These are phyloP conservation scores for Ganoderma multipileum DNA, from an alignment of 1,284 basidiomycete species.

Conservation along the genomic window DNA sequence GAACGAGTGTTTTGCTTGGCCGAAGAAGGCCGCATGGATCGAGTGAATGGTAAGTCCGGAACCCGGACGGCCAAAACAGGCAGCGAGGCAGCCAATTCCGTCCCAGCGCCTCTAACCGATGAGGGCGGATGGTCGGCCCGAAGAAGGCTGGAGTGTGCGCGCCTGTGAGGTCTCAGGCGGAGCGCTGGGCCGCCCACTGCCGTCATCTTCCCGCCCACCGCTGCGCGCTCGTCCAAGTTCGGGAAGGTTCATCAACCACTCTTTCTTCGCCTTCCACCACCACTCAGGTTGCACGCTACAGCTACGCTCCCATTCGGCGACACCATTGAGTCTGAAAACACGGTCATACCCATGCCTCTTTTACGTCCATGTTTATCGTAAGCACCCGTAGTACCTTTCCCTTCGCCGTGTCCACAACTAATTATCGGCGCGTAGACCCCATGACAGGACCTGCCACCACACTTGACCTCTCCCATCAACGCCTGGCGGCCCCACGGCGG, in stretches of 20 bases:
- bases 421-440: neutral
- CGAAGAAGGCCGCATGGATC: neutral
- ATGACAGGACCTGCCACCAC: neutral
- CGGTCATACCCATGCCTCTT: no score
- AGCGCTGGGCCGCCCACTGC: no score
- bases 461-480: slow-evolving; percentile 5
- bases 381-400: neutral
- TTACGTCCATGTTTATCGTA: no score
- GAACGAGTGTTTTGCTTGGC: neutral
- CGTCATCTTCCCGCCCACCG: no score
- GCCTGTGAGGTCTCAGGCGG: no score
- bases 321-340: no score
- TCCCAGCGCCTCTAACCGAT: neutral
- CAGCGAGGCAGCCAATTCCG: neutral
- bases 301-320: no score
- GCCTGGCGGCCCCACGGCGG: neutral
- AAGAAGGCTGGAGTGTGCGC: neutral
- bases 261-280: neutral
- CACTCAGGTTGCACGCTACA: no score
- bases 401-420: neutral
- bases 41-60: neutral
- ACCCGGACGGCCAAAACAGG: no score
- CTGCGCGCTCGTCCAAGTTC: no score
- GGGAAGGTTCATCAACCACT: no score
- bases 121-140: neutral